A percentile compares a stretch with the other conserved stretches of the same genome.
phyloP scores from a whole-genome alignment of 192 early-diverging fungal species.

The Coemansia sp. region DNA sequence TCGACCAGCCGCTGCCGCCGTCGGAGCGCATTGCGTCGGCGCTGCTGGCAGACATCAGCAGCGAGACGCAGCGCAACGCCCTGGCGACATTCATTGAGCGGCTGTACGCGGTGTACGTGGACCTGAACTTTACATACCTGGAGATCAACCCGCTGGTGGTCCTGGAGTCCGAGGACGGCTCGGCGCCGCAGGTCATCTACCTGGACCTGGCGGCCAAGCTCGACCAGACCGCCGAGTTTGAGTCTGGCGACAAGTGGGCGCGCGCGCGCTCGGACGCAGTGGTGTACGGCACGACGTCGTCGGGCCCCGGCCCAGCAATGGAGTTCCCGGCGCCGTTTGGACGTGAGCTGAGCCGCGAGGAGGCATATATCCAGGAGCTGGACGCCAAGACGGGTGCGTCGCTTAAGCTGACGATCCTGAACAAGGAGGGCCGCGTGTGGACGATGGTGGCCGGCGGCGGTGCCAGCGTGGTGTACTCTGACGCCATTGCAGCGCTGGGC shows the following conservation, averaged over 20 bases:
- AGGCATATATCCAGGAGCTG: conserved; percentile 96
- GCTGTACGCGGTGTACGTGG: conserved; percentile 92
- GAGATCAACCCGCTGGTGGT: conserved; percentile 99
- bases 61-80: conserved; percentile 60
- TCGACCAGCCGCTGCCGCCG: conserved; percentile 72
- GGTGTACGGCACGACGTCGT: conserved; percentile 46
- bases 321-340: conserved; percentile 98
- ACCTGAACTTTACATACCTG: conserved; percentile 97
- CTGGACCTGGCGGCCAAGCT: conserved; percentile 97
- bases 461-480: conserved; percentile 96
- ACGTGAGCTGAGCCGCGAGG: conserved; percentile 92
- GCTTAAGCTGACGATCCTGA: conserved; percentile 96
- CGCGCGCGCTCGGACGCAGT: conserved; percentile 68
- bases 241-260: conserved; percentile 95
- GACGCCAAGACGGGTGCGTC: conserved; percentile 98
- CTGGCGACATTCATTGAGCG: conserved; percentile 89
- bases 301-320: conserved; percentile 66
- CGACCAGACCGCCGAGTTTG: conserved; percentile 98
- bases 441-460: conserved; percentile 99
- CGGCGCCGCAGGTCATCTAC: conserved; percentile 75
- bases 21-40: conserved; percentile 60
- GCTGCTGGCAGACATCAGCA: conserved; percentile 71
- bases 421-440: conserved; percentile 95
- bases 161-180: conserved; percentile 60
- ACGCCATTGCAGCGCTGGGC: conserved; percentile 97